Percentiles rank a stretch among this genome's conserved stretches.
These are phyloP conservation scores for Alisma plantagoaquatica DNA, from an alignment of 106 monocot genomes.

Conservation along the genomic window DNA sequence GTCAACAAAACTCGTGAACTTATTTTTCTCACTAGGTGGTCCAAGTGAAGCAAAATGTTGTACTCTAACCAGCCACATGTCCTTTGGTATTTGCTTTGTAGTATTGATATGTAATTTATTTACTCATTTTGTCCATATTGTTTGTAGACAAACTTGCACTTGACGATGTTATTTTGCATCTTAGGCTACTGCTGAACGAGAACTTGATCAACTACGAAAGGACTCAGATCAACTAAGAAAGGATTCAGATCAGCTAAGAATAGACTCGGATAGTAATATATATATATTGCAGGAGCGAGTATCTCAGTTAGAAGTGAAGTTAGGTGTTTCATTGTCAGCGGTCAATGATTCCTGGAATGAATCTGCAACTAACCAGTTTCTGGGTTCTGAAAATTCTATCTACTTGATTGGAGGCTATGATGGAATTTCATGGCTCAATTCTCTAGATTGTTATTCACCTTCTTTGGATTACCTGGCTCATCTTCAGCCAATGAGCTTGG, in stretches of 20 bases:
- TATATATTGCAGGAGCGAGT: conserved; percentile 19
- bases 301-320: conserved; percentile 23
- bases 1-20: no score
- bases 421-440: conserved; percentile 49
- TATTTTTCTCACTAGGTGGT: no score
- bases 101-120: no score
- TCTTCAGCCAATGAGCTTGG: conserved; percentile 44
- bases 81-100: no score
- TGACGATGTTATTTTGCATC: neutral
- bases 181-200: conserved; percentile 27
- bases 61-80: no score
- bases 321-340: conserved; percentile 11
- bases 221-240: no score
- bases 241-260: conserved; percentile 12
- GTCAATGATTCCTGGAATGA: conserved; percentile 19
- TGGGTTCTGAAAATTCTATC: conserved; percentile 37
- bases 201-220: conserved; percentile 25
- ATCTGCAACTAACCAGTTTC: conserved; percentile 13
- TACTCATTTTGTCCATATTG: no score
- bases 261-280: no score
- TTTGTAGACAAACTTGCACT: no score
- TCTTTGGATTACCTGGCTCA: conserved; percentile 33
- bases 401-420: conserved; percentile 59
- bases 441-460: conserved; percentile 63
- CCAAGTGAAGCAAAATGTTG: no score